Conservation (phyloP, 2,329 filamentous ascomycete species). For the Calonectria fujianensis region DNA sequence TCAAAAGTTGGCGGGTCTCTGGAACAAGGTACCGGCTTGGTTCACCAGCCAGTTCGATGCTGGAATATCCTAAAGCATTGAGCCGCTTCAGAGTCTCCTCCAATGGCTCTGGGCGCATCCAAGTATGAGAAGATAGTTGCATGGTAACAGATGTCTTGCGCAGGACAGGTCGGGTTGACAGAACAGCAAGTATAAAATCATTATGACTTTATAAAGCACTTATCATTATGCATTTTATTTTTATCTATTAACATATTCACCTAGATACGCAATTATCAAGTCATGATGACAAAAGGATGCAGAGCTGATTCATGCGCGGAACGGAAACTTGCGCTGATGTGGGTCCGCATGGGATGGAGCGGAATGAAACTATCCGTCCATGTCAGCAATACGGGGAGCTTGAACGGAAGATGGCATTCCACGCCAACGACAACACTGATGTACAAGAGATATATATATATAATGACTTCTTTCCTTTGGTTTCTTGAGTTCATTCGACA, state of each 20-base stretch:
- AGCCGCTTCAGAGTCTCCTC: slow-evolving; percentile 45
- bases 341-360: background rate
- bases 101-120: slow-evolving; percentile 48
- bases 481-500: background rate
- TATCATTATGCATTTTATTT: too few species aligned
- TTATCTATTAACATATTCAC: background rate
- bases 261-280: background rate
- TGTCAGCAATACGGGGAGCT: background rate
- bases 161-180: background rate
- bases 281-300: slow-evolving; percentile 13
- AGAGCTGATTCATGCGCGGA: slow-evolving; percentile 1
- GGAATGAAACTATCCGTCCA: slow-evolving; percentile 22
- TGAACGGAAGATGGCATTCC: background rate
- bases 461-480: background rate
- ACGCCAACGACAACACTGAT: too few species aligned
- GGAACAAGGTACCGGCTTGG: slow-evolving; percentile 33
- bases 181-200: background rate
- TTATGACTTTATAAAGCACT: background rate
- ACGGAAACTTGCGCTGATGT: background rate
- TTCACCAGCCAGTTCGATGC: slow-evolving; percentile 45
- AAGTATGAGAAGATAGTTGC: slow-evolving; percentile 49
- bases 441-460: background rate
- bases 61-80: slow-evolving; percentile 41
- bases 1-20: slow-evolving; percentile 36
- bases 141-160: slow-evolving; percentile 22